Percentiles rank a stretch among this genome's conserved stretches.
phyloP scores from a whole-genome alignment of 305 asterid genomes.

The Fraxinus nigra region DNA sequence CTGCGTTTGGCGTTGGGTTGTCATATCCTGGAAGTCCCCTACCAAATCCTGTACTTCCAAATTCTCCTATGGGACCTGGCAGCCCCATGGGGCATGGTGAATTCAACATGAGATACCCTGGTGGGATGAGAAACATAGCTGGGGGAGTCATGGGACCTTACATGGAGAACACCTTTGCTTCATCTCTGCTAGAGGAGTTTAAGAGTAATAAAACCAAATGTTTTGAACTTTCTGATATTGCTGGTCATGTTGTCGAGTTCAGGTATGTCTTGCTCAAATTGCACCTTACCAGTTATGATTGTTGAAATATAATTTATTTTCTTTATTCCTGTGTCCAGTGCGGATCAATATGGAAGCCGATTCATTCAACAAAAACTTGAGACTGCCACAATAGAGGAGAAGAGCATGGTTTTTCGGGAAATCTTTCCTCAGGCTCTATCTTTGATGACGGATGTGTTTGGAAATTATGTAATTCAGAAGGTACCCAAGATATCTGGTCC shows the following conservation, averaged over 20 bases:
- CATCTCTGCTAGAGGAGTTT: conserved; percentile 90
- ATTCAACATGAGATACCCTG: conserved; percentile 57
- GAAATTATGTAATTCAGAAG: conserved; percentile 97
- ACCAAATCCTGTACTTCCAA: conserved; percentile 56
- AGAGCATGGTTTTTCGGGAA: conserved; percentile 88
- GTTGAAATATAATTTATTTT: conserved; percentile 18
- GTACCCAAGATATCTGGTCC: conserved; percentile 34
- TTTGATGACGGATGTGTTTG: conserved; percentile 96
- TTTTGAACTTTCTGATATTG: conserved; percentile 88
- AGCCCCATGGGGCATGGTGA: conserved; percentile 90
- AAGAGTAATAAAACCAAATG: conserved; percentile 89
- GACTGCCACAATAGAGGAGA: conserved; percentile 90
- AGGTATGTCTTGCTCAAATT: conserved; percentile 45
- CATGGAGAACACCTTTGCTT: conserved; percentile 62
- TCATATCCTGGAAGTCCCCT: conserved; percentile 90
- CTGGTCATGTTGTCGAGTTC: conserved; percentile 94
- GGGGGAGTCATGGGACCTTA: conserved; percentile 74
- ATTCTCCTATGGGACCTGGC: conserved; percentile 69
- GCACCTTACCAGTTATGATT: conserved; percentile 1
- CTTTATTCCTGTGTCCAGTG: conserved; percentile 39
- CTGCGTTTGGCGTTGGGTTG: conserved; percentile 69
- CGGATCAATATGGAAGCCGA: conserved; percentile 98
- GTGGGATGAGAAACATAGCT: conserved; percentile 71
- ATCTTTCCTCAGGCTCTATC: conserved; percentile 89
- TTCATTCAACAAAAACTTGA: conserved; percentile 98